Base-by-base conservation (phyloP, 305 asterid species). In the Fraxinus platypoda region DNA sequence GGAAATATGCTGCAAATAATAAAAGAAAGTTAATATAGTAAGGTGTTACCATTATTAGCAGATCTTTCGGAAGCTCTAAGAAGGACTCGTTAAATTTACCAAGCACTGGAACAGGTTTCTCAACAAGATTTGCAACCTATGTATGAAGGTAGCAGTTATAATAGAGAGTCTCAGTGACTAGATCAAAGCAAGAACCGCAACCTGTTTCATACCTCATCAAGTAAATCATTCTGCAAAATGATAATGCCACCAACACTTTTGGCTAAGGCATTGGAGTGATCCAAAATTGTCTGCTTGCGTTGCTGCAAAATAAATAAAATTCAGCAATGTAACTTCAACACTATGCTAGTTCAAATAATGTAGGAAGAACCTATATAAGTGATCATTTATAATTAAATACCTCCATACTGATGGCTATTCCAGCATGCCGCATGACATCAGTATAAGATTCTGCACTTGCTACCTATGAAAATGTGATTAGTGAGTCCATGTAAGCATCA, bases 71-170 rank as follows among this genome's bases (percentile, higher is more conserved):
- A 84, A 95, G 99, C 89, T 92, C 88, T 72, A 95, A 91, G 89
- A 95, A 95, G 83, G 95, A 90, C 78, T 92, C 93, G 8, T 86
- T 88, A 75, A 95, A 95, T 83, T 87, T 84, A 11, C 99, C 98
- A 83, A 94, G 97, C 70, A 95, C 91, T 26, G 98, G 98, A 81
- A 81, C 88, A 76, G 99, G 98, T 87, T 97, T 93, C 91, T 95
- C 99, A 78, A 95, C 97, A 83, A 95, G 99, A 94, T 96, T 96
- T 72, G 90, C 95, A 23, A 96, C 97, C 99, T 95, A 86, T 80
- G 71, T 75, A 88, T 49, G 64, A 52, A 76, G 70, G 77, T 91
- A 80, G 8, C 85, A 64, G 78, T 77, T 57, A 84, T 64, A 75
- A 77, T 80, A 46, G 81, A 77, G 74, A 19, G 34, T 80, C 81